Evolutionary conservation across 225 moss, liverwort and hornwort genomes (phyloP).

Genomic region (Pleurozium schreberi): DNA sequence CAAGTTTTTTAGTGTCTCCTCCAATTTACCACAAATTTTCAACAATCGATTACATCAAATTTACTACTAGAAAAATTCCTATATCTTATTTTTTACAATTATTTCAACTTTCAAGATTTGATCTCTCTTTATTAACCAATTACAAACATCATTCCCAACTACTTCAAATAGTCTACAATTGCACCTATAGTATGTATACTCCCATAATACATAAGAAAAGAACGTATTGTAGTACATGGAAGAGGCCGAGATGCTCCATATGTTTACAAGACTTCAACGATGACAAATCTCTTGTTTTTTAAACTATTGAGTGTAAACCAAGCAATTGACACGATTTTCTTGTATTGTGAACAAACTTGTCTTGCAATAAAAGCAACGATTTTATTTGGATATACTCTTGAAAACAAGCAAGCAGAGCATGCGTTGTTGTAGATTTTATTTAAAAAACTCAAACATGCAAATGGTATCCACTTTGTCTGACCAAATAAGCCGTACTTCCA

Average conservation of each 20-base stretch:
- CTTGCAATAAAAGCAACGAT: no score
- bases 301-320: fast-evolving
- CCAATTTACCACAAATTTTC: neutral
- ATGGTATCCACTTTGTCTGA: no score
- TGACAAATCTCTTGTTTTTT: neutral
- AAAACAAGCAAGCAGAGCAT: no score
- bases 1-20: fast-evolving
- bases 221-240: neutral
- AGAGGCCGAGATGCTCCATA: neutral
- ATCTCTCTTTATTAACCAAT: neutral
- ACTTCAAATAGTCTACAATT: neutral
- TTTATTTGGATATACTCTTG: neutral
- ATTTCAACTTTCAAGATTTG: neutral
- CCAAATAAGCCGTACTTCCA: no score
- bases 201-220: neutral
- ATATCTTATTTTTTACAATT: neutral
- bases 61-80: neutral
- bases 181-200: neutral
- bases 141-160: no score
- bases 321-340: neutral
- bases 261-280: neutral
- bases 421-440: no score
- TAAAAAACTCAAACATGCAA: no score
- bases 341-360: neutral
- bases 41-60: neutral